These are phyloP conservation scores for Leishmania martiniquensis DNA, from an alignment of 208 protist species.

Conservation along the genomic window DNA sequence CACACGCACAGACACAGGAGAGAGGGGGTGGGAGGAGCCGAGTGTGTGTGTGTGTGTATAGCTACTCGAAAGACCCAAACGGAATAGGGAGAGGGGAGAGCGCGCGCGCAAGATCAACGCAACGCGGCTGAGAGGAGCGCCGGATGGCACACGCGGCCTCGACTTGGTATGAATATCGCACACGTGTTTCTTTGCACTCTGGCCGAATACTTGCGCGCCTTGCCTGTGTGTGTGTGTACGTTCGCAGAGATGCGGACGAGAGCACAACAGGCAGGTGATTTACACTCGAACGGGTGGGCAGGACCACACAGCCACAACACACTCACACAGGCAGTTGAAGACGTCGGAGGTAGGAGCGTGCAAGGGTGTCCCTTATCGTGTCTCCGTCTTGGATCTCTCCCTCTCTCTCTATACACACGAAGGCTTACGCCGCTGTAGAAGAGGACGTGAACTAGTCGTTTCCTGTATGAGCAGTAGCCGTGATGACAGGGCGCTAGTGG, in stretches of 20 bases:
- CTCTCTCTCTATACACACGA: background rate
- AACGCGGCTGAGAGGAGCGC: background rate
- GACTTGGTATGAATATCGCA: background rate
- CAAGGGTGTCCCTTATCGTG: background rate
- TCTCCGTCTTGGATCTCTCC: background rate
- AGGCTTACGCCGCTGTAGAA: background rate
- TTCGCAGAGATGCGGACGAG: background rate
- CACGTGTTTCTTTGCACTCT: background rate
- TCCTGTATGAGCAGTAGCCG: background rate
- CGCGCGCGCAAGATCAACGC: background rate
- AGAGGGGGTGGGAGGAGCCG: background rate
- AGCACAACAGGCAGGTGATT: background rate
- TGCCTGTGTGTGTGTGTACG: background rate
- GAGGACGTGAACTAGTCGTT: background rate
- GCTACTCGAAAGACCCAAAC: background rate
- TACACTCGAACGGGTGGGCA: background rate
- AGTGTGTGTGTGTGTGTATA: background rate
- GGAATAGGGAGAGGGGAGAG: background rate
- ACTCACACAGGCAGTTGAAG: background rate
- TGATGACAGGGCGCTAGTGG: background rate
- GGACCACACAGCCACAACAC: background rate
- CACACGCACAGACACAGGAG: background rate
- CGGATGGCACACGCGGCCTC: background rate
- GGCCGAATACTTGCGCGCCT: background rate
- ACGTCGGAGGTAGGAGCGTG: background rate